These are phyloP conservation scores for Chrysoporthe deuterocubensis DNA, from an alignment of 2,329 filamentous ascomycete genomes.

Conservation along the genomic window DNA sequence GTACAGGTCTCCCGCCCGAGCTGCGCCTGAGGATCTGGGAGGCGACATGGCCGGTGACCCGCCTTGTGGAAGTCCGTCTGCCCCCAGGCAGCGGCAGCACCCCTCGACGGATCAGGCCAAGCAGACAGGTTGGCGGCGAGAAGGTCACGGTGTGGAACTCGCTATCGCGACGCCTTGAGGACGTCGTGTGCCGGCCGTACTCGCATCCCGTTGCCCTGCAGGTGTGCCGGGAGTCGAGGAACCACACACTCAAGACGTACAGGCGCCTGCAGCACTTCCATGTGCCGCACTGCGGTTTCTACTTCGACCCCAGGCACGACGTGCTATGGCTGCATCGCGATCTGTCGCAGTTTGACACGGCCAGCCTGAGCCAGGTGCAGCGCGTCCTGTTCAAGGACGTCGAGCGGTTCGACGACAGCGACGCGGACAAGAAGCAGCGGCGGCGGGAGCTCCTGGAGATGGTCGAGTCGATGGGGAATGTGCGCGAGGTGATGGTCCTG, in stretches of 20 bases:
- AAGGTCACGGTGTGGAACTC: slow-evolving; percentile 27
- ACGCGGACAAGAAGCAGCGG: slow-evolving; percentile 29
- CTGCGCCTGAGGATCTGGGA: slow-evolving; percentile 28
- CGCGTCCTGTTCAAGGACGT: slow-evolving; percentile 29
- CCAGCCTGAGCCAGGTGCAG: slow-evolving; percentile 15
- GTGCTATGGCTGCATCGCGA: slow-evolving; percentile 30
- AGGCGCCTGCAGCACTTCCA: slow-evolving; percentile 26
- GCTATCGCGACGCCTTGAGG: slow-evolving; percentile 8
- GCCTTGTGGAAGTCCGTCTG: slow-evolving; percentile 26
- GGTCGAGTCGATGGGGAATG: slow-evolving; percentile 27
- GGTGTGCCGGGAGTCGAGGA: slow-evolving; percentile 28
- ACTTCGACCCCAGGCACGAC: slow-evolving; percentile 26
- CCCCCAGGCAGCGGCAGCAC: slow-evolving; percentile 8
- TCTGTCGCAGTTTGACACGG: slow-evolving; percentile 27
- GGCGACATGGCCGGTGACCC: slow-evolving; percentile 26
- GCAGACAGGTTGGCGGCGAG: slow-evolving; percentile 26
- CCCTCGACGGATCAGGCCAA: slow-evolving; percentile 24
- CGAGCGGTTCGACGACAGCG: slow-evolving; percentile 27
- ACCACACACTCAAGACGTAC: slow-evolving; percentile 25
- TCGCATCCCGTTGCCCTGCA: slow-evolving; percentile 22
- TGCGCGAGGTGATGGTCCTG: slow-evolving; percentile 29
- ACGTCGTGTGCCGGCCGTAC: slow-evolving; percentile 22
- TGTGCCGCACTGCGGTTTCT: slow-evolving; percentile 23
- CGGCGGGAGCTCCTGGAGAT: slow-evolving; percentile 28
- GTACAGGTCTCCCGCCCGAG: slow-evolving; percentile 25